Evolutionary conservation across 2,329 filamentous ascomycete species (phyloP).

Genomic region (Pseudogymnoascus sp.): DNA sequence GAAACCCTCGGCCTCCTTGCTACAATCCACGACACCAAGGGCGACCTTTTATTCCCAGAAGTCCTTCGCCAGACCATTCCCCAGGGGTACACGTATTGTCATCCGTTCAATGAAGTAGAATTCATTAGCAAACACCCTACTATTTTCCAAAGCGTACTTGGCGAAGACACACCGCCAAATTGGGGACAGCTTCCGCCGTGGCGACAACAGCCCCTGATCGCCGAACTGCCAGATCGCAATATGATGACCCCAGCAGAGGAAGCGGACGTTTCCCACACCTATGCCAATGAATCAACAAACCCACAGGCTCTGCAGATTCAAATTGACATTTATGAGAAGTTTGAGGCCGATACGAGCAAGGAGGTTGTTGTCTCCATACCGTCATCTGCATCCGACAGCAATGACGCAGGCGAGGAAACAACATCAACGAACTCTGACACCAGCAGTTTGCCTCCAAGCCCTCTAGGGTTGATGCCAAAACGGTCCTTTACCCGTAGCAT

Average conservation of each 20-base stretch:
- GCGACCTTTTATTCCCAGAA: conserved; percentile 22
- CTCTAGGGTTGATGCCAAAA: background rate
- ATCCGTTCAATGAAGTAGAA: conserved; percentile 11
- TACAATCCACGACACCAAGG: conserved; percentile 22
- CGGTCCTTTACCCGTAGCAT: background rate
- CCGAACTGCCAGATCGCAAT: background rate
- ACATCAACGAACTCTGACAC: background rate
- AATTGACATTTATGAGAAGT: background rate
- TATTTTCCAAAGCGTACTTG: conserved; percentile 8
- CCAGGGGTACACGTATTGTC: conserved; percentile 4
- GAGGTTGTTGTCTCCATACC: background rate
- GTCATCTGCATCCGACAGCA: background rate
- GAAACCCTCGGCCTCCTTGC: conserved; percentile 22
- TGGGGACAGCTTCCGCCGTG: background rate
- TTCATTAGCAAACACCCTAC: conserved; percentile 12
- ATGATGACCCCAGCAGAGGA: background rate
- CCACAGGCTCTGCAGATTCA: background rate
- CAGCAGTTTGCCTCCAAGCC: background rate
- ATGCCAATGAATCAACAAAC: background rate
- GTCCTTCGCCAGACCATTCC: conserved; percentile 17
- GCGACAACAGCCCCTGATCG: background rate
- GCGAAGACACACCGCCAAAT: conserved; percentile 10
- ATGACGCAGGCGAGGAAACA: background rate
- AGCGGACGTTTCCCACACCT: background rate
- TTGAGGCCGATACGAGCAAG: background rate